These are phyloP conservation scores for Hirschioporus abietinus DNA, from an alignment of 768 basidiomycete genomes.

Conservation along the genomic window DNA sequence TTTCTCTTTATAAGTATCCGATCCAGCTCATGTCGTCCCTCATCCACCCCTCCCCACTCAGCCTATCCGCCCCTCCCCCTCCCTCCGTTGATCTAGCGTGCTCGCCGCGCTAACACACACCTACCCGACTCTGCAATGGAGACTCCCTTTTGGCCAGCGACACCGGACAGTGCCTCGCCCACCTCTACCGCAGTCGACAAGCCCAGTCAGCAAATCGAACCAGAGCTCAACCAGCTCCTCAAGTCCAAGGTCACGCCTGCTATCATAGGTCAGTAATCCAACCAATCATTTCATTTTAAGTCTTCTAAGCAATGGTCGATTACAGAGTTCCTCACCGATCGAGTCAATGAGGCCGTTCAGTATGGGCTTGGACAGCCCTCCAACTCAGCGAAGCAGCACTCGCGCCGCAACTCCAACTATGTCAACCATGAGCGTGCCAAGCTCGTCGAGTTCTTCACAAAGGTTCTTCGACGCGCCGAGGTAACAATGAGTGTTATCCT, in stretches of 20 bases:
- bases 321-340: slow-evolving; percentile 68
- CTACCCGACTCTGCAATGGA: slow-evolving; percentile 9
- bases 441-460: slow-evolving; percentile 61
- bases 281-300: background rate
- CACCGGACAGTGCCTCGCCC: slow-evolving; percentile 19
- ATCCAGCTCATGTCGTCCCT: slow-evolving; percentile 10
- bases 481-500: slow-evolving; percentile 66
- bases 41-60: slow-evolving; percentile 24
- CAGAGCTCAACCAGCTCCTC: slow-evolving; percentile 63
- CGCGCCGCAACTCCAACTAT: slow-evolving; percentile 14
- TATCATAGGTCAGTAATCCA: slow-evolving; percentile 52
- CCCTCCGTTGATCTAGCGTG: slow-evolving; percentile 10
- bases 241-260: slow-evolving; percentile 55
- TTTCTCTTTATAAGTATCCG: background rate
- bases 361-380: slow-evolving; percentile 68
- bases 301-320: slow-evolving; percentile 6
- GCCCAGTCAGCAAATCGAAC: slow-evolving; percentile 56
- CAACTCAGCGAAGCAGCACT: slow-evolving; percentile 38
- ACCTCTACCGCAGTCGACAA: slow-evolving; percentile 49
- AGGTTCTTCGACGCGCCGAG: slow-evolving; percentile 69
- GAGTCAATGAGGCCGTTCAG: slow-evolving; percentile 67
- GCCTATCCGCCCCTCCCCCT: slow-evolving; percentile 22
- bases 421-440: slow-evolving; percentile 35
- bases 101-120: slow-evolving; percentile 10
- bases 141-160: background rate